Evolutionary conservation across 257 asterid genomes (phyloP).

Genomic region (Nicotiana otophora): DNA sequence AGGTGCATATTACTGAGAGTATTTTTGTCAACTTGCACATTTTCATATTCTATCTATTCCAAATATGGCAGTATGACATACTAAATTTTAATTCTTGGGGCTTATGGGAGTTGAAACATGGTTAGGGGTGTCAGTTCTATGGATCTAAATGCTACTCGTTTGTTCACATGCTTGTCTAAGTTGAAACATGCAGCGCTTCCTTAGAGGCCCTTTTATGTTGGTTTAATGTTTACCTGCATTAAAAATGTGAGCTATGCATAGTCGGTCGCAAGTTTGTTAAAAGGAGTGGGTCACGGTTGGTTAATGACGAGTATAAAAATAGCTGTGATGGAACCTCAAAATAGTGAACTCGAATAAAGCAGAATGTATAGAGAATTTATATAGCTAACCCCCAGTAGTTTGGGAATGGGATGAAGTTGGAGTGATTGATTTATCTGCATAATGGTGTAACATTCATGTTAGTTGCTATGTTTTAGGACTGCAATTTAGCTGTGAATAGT

Average conservation of each 20-base stretch:
- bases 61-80: neutral
- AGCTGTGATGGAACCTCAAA: neutral
- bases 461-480: too few species aligned
- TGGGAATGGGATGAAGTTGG: neutral
- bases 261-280: neutral
- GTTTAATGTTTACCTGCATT: neutral
- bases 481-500: too few species aligned
- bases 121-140: neutral
- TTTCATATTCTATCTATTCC: neutral
- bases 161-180: neutral
- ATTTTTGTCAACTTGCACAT: neutral
- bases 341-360: neutral
- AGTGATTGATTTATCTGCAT: neutral
- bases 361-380: neutral
- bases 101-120: neutral
- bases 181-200: neutral
- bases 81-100: neutral
- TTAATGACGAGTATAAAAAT: neutral
- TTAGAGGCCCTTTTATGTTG: neutral
- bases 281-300: neutral
- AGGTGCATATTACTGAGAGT: slow-evolving; percentile 40
- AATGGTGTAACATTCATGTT: neutral
- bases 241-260: neutral
- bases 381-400: neutral
- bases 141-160: neutral